Evolutionary conservation across 257 asterid genomes (phyloP), one percentile per base, ranked within the genome.

Genomic region (Forsythia viridissima): DNA sequence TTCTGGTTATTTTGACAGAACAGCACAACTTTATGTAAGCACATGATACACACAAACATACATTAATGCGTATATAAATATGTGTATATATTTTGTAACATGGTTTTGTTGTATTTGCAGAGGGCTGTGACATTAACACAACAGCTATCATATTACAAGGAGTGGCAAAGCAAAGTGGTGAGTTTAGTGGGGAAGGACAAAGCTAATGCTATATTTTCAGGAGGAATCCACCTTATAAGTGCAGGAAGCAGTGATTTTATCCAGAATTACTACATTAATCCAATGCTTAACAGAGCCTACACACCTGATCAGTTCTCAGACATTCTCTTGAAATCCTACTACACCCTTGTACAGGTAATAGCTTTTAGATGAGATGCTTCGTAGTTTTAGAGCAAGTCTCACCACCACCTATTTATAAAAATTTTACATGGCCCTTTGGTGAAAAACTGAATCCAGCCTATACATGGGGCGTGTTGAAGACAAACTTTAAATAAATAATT

Each of bases 181-280:
- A 84, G 74, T 55, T 12, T 89, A 85, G 95, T 88, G 0, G 97
- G 97, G 39, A 80, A 76, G 80, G 80, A 75, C 11, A 85, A 79
- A 63, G 96, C 94, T 2, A 80, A 87, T 43, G 75, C 61, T n/a
- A 87, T 91, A 39, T 83, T 93, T 73, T 88, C 97, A 30, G 88
- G 91, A 39, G 94, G 89, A 69, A 87, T 93, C 70, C 92, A 93
- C 69, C 88, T 93, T 43, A 37, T 92, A 72, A 93, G 95, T 72
- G 97, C 97, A 10, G 97, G 97, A n/a, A 92, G 89, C 89, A 93
- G 96, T 73, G 98, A 92, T 80, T 92, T 89, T 83, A 80, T 92
- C 13, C 97, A 92, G 84, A 92, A 93, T 77, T 92, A 90, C 79
- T 88, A 93, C 87, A 85, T 90, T 18, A 87, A 89, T 65, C 93